Evolutionary conservation across 768 basidiomycete species (phyloP), one percentile per base, ranked within the genome.

Genomic region (Phylloporus rhodoxanthus): DNA sequence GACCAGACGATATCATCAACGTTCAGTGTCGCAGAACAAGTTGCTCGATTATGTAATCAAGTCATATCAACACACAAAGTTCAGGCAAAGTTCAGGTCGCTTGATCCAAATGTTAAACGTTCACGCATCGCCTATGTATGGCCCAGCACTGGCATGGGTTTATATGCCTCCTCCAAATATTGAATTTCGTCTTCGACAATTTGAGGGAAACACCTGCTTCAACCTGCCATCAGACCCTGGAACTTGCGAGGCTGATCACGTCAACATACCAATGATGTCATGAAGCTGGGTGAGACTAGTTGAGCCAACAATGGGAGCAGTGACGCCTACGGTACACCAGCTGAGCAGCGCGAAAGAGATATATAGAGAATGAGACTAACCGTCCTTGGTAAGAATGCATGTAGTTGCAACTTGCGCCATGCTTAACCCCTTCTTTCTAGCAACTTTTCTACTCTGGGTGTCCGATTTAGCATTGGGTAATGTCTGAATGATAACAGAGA

Each of bases 171-270:
- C 41, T 72, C 71, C 42, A 82, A 65, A 39, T 67, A 70, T 48
- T 71, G 65, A 32, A 75, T 65, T 52, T 82, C 81, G 21, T 80
- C 80, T 14, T 63, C 61, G 72, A 72, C 51, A 82, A 64, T 38
- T 71, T 62, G 40, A 81, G 54, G 29, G 76, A 63, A 37, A 76
- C 59, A 1, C 62, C 63, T 45, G 48, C 71, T 72, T 45, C 13
- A 28, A 30, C 14, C 6, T 5, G 2, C 28, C 17, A n/a, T 63
- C 17, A 64, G 44, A 15, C 45, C 41, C 15, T 26, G 11, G 4
- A 30, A 36, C n/a, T 36, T 13, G 32, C 2, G 3, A 9, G 32
- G 20, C 23, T 41, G 7, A 20, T 9, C 13, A 41, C 14, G 26
- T 5, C 47, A 38, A 54, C 67, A 13, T 33, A 69, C 69, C 71